Percentiles rank a stretch among this genome's conserved stretches.
Conservation (phyloP, 345 rosid species). For the Mangifera indica region DNA sequence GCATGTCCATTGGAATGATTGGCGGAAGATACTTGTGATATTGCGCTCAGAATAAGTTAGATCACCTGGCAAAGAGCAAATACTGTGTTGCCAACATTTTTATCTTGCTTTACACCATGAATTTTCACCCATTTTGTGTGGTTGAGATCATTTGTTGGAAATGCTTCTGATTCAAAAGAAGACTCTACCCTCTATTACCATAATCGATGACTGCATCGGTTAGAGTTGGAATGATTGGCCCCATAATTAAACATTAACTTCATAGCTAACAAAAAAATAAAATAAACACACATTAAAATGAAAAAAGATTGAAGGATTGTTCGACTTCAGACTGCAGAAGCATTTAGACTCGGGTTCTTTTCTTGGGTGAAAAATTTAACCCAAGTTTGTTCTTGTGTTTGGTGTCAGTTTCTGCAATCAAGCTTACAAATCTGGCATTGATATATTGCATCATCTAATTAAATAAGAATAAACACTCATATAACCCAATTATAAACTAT, state of each 20-base stretch:
- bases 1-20: constrained; percentile 79
- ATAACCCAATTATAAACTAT: too few relatives aligned
- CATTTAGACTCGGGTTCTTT: too few relatives aligned
- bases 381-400: too few relatives aligned
- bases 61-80: constrained; percentile 33
- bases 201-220: not conserved
- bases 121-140: constrained; percentile 8
- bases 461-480: too few relatives aligned
- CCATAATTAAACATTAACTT: not conserved
- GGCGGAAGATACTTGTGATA: not conserved
- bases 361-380: too few relatives aligned
- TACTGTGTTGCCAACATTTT: constrained; percentile 24
- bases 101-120: not conserved
- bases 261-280: not conserved
- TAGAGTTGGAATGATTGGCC: not conserved
- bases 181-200: not conserved
- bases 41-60: constrained; percentile 41
- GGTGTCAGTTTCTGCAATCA: too few relatives aligned
- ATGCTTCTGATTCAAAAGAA: constrained; percentile 8
- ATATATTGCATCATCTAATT: too few relatives aligned
- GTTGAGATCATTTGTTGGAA: constrained; percentile 3
- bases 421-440: too few relatives aligned
- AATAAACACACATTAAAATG: too few relatives aligned
- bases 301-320: too few relatives aligned
- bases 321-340: too few relatives aligned